Conservation (phyloP, 129 eudicot genomes). For the Apium graveolens region DNA sequence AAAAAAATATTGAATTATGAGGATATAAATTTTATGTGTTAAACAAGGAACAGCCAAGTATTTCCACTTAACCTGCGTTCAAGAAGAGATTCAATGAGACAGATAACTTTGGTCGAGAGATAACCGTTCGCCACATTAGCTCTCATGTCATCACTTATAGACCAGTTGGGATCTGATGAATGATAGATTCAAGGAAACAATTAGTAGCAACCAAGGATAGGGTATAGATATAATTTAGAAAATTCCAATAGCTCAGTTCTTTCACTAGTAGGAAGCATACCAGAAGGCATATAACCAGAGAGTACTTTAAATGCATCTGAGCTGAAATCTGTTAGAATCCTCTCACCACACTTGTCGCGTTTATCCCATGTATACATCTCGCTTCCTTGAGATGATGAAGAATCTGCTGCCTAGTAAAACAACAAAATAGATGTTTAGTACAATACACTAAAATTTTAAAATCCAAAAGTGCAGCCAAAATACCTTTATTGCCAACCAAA, state of each 20-base stretch:
- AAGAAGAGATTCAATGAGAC: slow-evolving; percentile 61
- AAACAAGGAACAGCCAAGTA: not conserved
- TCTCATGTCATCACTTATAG: slow-evolving; percentile 18
- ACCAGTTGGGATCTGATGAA: slow-evolving; percentile 33
- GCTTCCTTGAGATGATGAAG: slow-evolving; percentile 29
- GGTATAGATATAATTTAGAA: not conserved
- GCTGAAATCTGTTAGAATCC: slow-evolving; percentile 36
- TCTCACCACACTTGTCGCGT: slow-evolving; percentile 42
- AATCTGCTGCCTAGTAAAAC: slow-evolving; percentile 63
- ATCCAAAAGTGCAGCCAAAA: slow-evolving; percentile 7
- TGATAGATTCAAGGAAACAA: not conserved
- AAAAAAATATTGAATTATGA: not conserved
- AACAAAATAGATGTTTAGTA: not conserved
- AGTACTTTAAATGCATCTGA: slow-evolving; percentile 29
- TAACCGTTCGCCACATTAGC: slow-evolving; percentile 37
- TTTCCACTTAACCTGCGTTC: slow-evolving; percentile 53
- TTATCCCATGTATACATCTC: slow-evolving; percentile 47
- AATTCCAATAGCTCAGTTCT: not conserved
- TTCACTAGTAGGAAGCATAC: slow-evolving; percentile 24
- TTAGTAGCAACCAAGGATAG: not conserved
- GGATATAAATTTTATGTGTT: not conserved
- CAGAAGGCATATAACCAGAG: slow-evolving; percentile 40
- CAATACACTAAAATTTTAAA: not conserved
- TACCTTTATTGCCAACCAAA: slow-evolving; percentile 78
- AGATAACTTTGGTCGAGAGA: slow-evolving; percentile 47